A percentile compares a stretch with the other conserved stretches of the same genome.
These are phyloP conservation scores for Penicillium expansum DNA, from an alignment of 2,329 filamentous ascomycete genomes.

Conservation along the genomic window DNA sequence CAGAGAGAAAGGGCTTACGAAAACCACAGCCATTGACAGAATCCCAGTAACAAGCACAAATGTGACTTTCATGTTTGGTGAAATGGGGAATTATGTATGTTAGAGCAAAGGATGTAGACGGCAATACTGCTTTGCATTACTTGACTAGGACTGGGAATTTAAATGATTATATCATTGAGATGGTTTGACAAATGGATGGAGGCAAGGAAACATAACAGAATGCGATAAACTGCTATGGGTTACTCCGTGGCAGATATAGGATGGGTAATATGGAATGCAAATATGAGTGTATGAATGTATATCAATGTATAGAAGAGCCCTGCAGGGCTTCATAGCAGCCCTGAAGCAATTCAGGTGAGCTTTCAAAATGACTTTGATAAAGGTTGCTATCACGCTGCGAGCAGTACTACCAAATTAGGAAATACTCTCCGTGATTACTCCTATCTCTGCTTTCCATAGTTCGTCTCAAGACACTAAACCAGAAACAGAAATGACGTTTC, in stretches of 20 bases:
- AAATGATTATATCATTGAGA: background rate
- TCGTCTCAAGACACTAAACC: conserved; percentile 1
- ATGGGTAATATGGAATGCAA: background rate
- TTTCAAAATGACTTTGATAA: background rate
- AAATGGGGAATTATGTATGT: background rate
- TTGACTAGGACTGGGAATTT: background rate
- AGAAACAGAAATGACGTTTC: conserved; percentile 10
- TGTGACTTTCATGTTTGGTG: background rate
- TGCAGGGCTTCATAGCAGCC: background rate
- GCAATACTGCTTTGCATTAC: background rate
- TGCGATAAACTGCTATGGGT: background rate
- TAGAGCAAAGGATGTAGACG: background rate
- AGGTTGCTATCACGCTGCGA: background rate
- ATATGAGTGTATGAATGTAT: background rate
- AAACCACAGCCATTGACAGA: no score
- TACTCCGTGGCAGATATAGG: background rate
- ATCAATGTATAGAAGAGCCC: background rate
- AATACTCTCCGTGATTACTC: background rate
- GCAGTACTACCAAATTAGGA: background rate
- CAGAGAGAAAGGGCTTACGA: background rate
- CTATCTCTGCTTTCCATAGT: background rate
- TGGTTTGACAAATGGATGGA: background rate
- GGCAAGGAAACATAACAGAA: background rate
- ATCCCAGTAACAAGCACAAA: background rate
- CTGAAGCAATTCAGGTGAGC: background rate